Base-by-base conservation (phyloP, 305 asterid genomes). In the Fraxinus sp. region DNA sequence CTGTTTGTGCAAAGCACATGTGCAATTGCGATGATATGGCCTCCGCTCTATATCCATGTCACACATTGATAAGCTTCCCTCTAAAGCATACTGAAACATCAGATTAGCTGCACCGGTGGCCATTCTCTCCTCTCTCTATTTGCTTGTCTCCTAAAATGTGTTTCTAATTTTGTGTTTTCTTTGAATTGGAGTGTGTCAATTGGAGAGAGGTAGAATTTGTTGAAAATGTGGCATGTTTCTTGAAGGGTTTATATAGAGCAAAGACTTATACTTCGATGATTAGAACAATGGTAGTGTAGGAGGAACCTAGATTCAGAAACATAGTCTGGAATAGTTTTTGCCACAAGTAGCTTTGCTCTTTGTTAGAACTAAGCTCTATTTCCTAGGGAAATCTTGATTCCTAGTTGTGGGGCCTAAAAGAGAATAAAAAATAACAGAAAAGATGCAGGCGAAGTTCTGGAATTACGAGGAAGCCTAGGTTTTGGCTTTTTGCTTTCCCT, bases 1-100 rank as follows among this genome's bases (percentile, higher is more conserved):
- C 0, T 73, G 44, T 46, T 84, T 84, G 82, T 86, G 89, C 57
- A 85, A 76, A 0, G 76, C 87, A 6, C 90, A 87, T 22, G 80
- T 85, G 87, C 90, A 87, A 66, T 83, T 8, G 33, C 80, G 78
- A 11, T 87, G 90, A 57, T 83, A 87, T 6, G 89, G 91, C 68
- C 88, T 88, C 11, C 88, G 85, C 73, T 84, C 89, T 16, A 79
- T 84, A 14, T 83, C 80, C 57, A 39, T 77, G 64, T 86, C 86
- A 0, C 73, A 74, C 84, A 80, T 73, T 1, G 91, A 86, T 33
- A 86, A 76, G 80, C 86, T 88, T 84, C 86, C 90, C 8, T 84
- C 83, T n/a, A 84, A 72, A 41, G 83, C 85, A 79, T 80, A 77
- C 55, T 64, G 79, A 30, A 86, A 77, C 85, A 81, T 78, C 72